phyloP scores from a whole-genome alignment of 2,329 filamentous ascomycete species.

The Neoascochyta sp. region DNA sequence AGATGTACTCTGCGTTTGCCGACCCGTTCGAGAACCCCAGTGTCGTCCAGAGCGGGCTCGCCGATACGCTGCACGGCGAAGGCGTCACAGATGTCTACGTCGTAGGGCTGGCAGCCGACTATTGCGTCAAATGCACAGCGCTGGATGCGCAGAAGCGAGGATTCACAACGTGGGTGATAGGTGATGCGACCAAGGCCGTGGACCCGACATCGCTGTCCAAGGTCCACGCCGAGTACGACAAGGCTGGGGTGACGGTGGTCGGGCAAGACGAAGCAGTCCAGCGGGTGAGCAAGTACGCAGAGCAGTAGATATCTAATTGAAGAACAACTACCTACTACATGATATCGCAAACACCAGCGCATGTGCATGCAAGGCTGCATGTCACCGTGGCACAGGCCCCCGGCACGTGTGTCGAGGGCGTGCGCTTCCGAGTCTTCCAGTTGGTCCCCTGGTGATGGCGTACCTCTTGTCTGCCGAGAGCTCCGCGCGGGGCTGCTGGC shows the following conservation, averaged over 20 bases:
- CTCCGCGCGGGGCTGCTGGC: too few relatives aligned
- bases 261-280: slow-evolving; percentile 52
- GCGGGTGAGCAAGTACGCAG: slow-evolving; percentile 41
- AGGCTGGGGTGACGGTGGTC: slow-evolving; percentile 61
- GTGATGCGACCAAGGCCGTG: slow-evolving; percentile 74
- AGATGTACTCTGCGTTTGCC: slow-evolving; percentile 93
- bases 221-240: slow-evolving; percentile 53
- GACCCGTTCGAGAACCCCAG: slow-evolving; percentile 67
- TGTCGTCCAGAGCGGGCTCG: slow-evolving; percentile 61
- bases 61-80: slow-evolving; percentile 52
- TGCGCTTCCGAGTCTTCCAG: too few relatives aligned
- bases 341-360: too few relatives aligned
- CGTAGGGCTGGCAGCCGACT: slow-evolving; percentile 83
- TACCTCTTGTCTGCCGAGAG: too few relatives aligned
- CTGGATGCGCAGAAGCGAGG: slow-evolving; percentile 72
- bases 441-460: too few relatives aligned
- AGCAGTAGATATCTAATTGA: too few relatives aligned
- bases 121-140: slow-evolving; percentile 80
- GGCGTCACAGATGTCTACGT: slow-evolving; percentile 76
- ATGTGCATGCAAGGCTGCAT: too few relatives aligned
- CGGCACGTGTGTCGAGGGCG: too few relatives aligned
- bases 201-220: slow-evolving; percentile 57
- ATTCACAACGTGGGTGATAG: slow-evolving; percentile 71
- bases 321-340: too few relatives aligned
- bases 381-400: too few relatives aligned